These are phyloP conservation scores for Elsinoe arachidis DNA, from an alignment of 2,329 filamentous ascomycete species.

Conservation along the genomic window DNA sequence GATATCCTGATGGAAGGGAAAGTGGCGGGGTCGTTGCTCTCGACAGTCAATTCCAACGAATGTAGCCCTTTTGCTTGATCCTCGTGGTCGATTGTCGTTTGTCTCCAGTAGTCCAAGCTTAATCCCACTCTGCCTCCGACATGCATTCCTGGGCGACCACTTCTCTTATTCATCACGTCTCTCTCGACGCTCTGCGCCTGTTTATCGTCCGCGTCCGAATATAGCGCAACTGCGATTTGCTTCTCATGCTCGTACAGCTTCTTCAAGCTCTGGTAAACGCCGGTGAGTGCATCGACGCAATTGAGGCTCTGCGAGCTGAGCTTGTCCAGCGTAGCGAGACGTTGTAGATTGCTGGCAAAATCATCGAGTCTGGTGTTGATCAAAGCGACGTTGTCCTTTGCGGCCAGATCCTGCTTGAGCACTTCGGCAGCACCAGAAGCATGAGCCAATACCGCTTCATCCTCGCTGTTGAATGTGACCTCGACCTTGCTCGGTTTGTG, in stretches of 20 bases:
- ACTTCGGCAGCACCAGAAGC: conserved; percentile 56
- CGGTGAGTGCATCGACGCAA: conserved; percentile 67
- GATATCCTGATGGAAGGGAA: conserved; percentile 61
- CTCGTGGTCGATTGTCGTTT: conserved; percentile 26
- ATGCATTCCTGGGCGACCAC: conserved; percentile 65
- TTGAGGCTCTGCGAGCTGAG: conserved; percentile 63
- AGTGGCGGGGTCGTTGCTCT: conserved; percentile 36
- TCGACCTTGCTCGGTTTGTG: conserved; percentile 44
- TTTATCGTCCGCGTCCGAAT: conserved; percentile 39
- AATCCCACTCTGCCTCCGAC: conserved; percentile 58
- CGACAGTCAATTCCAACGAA: conserved; percentile 60
- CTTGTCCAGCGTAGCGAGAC: conserved; percentile 60
- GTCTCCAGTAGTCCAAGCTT: conserved; percentile 63
- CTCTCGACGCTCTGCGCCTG: conserved; percentile 44
- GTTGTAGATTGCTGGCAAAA: conserved; percentile 64
- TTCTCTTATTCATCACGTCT: conserved; percentile 59
- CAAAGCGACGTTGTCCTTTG: conserved; percentile 51
- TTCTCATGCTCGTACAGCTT: conserved; percentile 65
- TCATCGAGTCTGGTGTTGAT: conserved; percentile 61
- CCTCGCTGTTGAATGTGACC: conserved; percentile 54
- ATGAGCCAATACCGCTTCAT: conserved; percentile 51
- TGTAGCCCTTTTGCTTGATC: conserved; percentile 46
- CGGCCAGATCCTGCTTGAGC: conserved; percentile 55
- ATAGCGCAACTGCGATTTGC: conserved; percentile 37
- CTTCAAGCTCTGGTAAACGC: conserved; percentile 61